phyloP scores from a whole-genome alignment of 371 early-diverging fungal genomes.

The Circinella minor region DNA sequence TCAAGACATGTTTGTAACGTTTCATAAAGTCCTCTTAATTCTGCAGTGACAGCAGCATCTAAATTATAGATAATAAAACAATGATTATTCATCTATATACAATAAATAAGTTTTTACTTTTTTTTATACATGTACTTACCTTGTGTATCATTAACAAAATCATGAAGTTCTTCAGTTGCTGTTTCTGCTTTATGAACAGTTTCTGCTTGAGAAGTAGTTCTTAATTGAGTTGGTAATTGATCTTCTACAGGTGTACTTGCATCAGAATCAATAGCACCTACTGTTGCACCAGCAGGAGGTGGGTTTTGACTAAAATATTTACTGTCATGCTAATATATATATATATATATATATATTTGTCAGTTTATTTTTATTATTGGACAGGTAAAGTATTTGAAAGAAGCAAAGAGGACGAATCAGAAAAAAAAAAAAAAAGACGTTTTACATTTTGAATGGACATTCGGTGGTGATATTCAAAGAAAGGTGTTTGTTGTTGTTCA shows the following conservation, averaged over 20 bases:
- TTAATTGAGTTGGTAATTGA: neutral
- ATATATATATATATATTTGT: neutral
- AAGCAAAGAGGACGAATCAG: neutral
- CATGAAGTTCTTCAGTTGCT: neutral
- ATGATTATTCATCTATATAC: neutral
- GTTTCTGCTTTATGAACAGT: neutral
- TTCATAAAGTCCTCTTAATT: conserved; percentile 53
- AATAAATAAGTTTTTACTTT: neutral
- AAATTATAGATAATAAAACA: neutral
- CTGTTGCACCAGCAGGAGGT: conserved; percentile 17
- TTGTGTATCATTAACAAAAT: conserved; percentile 1
- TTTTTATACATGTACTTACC: neutral
- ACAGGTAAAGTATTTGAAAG: neutral
- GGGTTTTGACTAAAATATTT: conserved; percentile 47
- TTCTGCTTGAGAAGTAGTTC: neutral
- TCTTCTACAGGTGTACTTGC: conserved; percentile 1
- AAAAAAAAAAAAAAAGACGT: neutral
- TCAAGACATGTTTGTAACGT: conserved; percentile 74
- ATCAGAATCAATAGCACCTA: conserved; percentile 2
- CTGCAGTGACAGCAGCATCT: conserved; percentile 61
- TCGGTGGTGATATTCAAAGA: conserved; percentile 52
- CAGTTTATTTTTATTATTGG: neutral
- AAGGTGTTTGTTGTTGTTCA: conserved; percentile 37
- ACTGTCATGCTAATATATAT: conserved; percentile 41
- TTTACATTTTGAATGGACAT: conserved; percentile 47